phyloP scores from a whole-genome alignment of 495 filamentous ascomycete species.

The Mytilinidion resinicola region DNA sequence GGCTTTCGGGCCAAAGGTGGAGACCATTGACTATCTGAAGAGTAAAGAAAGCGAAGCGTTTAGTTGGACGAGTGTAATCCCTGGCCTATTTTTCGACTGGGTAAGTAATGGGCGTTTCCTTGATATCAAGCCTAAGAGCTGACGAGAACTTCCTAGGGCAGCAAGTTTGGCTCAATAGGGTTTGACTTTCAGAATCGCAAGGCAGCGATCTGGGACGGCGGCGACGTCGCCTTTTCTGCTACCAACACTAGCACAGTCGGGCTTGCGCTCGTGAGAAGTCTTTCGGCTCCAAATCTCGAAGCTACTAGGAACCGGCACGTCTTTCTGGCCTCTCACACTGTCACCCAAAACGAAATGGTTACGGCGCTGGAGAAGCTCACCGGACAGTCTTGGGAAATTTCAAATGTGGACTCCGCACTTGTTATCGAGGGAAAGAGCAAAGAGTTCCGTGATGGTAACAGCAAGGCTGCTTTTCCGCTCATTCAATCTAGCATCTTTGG shows the following conservation, averaged over 20 bases:
- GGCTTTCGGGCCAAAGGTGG: conserved; percentile 41
- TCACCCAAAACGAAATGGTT: conserved; percentile 45
- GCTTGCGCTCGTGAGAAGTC: conserved; percentile 37
- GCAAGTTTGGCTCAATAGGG: conserved; percentile 41
- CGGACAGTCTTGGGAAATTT: conserved; percentile 39
- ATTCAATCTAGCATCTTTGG: conserved; percentile 14
- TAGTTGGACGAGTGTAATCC: conserved; percentile 47
- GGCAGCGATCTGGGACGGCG: conserved; percentile 44
- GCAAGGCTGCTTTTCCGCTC: conserved; percentile 9
- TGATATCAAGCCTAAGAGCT: too few species aligned
- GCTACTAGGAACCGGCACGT: conserved; percentile 46
- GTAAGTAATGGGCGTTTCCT: too few species aligned
- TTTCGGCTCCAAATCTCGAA: conserved; percentile 36
- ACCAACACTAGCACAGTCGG: conserved; percentile 42
- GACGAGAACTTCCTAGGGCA: conserved; percentile 31
- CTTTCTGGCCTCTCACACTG: conserved; percentile 42
- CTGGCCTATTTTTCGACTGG: conserved; percentile 49
- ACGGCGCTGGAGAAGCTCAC: conserved; percentile 39
- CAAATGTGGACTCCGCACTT: conserved; percentile 32
- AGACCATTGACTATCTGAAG: conserved; percentile 43
- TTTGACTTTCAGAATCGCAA: conserved; percentile 39
- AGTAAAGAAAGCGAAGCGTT: conserved; percentile 39
- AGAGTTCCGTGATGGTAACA: conserved; percentile 39
- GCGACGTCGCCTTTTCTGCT: conserved; percentile 35
- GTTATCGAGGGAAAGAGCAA: conserved; percentile 28